Conservation (phyloP, 257 asterid genomes). For the Solanum virginianum region DNA sequence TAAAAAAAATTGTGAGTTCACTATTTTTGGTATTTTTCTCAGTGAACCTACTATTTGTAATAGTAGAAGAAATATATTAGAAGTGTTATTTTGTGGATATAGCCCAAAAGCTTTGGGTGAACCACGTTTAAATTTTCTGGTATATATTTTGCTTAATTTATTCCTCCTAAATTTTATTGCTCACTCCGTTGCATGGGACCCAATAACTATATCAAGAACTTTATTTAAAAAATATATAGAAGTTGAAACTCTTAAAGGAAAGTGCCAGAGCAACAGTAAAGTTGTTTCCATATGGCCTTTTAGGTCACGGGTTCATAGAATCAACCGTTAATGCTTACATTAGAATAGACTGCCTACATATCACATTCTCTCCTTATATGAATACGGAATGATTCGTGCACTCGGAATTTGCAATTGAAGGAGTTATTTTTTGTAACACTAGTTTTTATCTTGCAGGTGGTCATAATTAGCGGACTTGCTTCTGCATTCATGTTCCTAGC, state of each 20-base stretch:
- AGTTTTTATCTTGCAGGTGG: conserved; percentile 39
- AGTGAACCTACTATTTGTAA: no score
- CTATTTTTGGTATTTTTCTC: no score
- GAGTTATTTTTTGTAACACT: background rate
- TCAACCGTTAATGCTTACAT: background rate
- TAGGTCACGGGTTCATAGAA: background rate
- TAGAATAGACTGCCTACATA: background rate
- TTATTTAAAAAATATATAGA: background rate
- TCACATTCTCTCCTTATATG: background rate
- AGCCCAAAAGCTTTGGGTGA: no score
- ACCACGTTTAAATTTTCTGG: no score
- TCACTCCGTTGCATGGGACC: no score
- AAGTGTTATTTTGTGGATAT: no score
- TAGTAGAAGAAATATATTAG: no score
- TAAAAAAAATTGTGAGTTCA: no score
- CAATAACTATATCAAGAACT: background rate
- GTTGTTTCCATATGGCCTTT: background rate
- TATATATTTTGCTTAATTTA: no score
- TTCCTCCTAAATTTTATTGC: no score
- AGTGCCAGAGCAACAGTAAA: background rate
- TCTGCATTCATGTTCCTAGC: conserved; percentile 48
- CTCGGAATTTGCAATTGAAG: background rate
- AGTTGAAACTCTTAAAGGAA: background rate
- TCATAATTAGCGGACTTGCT: conserved; percentile 38
- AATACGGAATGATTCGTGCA: background rate